Conservation (phyloP, 2,329 filamentous ascomycete species). For the Orbilia quercus region DNA sequence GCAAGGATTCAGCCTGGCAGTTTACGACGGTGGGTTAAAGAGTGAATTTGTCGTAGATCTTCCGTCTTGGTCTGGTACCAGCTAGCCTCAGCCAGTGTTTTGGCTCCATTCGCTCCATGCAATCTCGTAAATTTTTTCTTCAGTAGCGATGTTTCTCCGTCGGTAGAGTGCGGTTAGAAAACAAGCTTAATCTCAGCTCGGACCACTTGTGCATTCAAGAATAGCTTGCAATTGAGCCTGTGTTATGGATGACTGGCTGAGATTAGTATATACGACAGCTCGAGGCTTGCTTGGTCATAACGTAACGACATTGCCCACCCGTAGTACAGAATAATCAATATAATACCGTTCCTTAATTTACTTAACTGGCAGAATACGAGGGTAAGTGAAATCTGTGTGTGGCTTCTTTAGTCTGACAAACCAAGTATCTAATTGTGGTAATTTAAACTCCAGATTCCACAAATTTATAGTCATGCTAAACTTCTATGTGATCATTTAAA, state of each 20-base stretch:
- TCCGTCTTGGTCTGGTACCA: conserved; percentile 45
- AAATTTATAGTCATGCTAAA: no score
- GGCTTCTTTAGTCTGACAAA: background rate
- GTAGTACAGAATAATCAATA: no score
- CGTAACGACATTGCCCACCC: no score
- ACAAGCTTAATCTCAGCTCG: conserved; percentile 17
- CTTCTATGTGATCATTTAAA: no score
- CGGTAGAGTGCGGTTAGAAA: conserved; percentile 14
- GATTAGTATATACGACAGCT: no score
- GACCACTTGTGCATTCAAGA: conserved; percentile 1
- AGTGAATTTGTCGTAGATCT: conserved; percentile 34
- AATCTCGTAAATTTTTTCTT: conserved; percentile 4
- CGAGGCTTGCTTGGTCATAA: no score
- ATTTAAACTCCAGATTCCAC: background rate
- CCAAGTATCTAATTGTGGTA: background rate
- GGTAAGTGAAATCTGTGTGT: no score
- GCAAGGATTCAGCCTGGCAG: conserved; percentile 8
- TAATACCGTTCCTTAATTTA: no score
- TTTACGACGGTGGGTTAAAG: no score
- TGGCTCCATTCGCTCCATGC: background rate
- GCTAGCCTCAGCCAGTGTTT: background rate
- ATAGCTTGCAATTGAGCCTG: background rate
- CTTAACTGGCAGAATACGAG: no score
- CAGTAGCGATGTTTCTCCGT: conserved; percentile 40
- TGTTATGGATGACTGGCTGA: no score